These are phyloP conservation scores for Gardenia jasminoides DNA, from an alignment of 257 asterid species.

Conservation along the genomic window DNA sequence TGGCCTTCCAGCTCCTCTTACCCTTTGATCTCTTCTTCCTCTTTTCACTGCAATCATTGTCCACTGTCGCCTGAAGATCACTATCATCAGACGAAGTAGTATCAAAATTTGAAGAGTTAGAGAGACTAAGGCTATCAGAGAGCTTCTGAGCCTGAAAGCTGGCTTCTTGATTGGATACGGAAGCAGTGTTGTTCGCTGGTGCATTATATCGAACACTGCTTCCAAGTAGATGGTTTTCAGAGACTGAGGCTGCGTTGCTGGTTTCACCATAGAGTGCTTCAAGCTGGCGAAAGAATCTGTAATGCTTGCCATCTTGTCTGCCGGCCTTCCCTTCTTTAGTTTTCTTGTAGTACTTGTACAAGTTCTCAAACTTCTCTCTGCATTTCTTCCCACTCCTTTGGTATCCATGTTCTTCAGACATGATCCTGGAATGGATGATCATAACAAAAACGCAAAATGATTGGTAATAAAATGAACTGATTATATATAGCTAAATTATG, in stretches of 20 bases:
- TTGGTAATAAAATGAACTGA: background rate
- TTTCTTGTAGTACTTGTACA: constrained; percentile 96
- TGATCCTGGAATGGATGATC: constrained; percentile 48
- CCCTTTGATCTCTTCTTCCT: constrained; percentile 40
- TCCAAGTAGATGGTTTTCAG: constrained; percentile 30
- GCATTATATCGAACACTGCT: constrained; percentile 25
- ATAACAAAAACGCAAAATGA: background rate
- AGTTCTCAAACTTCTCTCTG: constrained; percentile 92
- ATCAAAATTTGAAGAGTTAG: constrained; percentile 57
- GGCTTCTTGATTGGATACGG: constrained; percentile 40
- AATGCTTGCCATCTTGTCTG: constrained; percentile 93
- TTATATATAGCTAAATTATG: constrained; percentile 5
- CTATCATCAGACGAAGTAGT: constrained; percentile 54
- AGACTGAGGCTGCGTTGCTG: constrained; percentile 34
- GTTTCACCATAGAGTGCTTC: constrained; percentile 91
- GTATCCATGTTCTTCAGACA: constrained; percentile 89
- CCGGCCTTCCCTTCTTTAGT: constrained; percentile 95
- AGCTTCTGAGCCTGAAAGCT: constrained; percentile 32
- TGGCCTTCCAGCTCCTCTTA: constrained; percentile 57
- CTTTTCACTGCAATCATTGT: constrained; percentile 26
- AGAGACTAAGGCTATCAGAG: constrained; percentile 75
- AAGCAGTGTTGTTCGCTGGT: constrained; percentile 21
- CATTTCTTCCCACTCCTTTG: constrained; percentile 95
- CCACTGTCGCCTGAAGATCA: constrained; percentile 25
- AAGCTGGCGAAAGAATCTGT: constrained; percentile 89